Conservation (phyloP, 2,329 filamentous ascomycete genomes). For the Fusarium poae region DNA sequence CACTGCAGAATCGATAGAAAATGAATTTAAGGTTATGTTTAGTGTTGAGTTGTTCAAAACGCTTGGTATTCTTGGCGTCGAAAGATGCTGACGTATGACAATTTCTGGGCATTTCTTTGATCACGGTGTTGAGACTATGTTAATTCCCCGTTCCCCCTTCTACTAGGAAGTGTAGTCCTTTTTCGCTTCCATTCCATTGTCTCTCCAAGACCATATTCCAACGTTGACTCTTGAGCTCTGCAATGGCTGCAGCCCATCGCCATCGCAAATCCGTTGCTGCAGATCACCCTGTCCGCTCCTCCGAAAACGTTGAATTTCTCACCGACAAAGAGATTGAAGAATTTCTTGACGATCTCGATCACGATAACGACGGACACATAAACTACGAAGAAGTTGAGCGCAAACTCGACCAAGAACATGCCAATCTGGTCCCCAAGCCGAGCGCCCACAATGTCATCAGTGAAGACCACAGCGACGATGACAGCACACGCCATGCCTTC, state of each 20-base stretch:
- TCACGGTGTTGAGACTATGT: neutral
- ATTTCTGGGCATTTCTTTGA: constrained; percentile 4
- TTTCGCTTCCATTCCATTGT: no score
- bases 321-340: constrained; percentile 63
- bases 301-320: constrained; percentile 52
- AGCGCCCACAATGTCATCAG: constrained; percentile 61
- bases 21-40: constrained; percentile 10
- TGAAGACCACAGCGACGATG: constrained; percentile 52
- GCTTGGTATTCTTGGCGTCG: constrained; percentile 26
- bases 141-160: neutral
- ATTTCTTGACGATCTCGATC: constrained; percentile 67
- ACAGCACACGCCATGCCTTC: constrained; percentile 63
- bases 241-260: constrained; percentile 10
- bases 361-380: constrained; percentile 64
- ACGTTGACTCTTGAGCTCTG: neutral
- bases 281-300: constrained; percentile 46
- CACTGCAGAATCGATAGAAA: neutral
- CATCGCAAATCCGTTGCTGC: constrained; percentile 38
- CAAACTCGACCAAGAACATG: constrained; percentile 66
- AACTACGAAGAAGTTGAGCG: constrained; percentile 65
- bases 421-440: constrained; percentile 62
- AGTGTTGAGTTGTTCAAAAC: constrained; percentile 27
- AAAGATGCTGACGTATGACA: constrained; percentile 23
- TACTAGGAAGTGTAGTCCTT: no score
- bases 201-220: rapidly evolving